A percentile compares a stretch with the other conserved stretches of the same genome.
These are phyloP conservation scores for Cyberlindnera japonica DNA, from an alignment of 805 yeast species.

Conservation along the genomic window DNA sequence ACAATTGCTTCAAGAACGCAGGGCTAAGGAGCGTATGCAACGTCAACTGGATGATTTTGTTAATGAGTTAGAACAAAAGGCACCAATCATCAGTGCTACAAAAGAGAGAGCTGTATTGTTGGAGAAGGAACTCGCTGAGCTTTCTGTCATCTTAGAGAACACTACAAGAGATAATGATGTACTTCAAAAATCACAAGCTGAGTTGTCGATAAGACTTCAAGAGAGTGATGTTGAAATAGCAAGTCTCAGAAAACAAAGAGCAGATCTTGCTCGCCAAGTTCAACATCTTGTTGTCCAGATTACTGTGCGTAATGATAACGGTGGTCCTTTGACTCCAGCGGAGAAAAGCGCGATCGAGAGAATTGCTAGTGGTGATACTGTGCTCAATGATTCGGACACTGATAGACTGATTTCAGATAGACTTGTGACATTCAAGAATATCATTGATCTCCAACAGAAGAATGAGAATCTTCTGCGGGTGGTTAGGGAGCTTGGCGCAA, in stretches of 20 bases:
- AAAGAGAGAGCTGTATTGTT: slow-evolving; percentile 53
- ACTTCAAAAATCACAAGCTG: slow-evolving; percentile 27
- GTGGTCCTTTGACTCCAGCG: slow-evolving; percentile 55
- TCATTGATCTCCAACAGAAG: slow-evolving; percentile 65
- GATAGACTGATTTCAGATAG: slow-evolving; percentile 69
- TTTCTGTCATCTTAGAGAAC: slow-evolving; percentile 53
- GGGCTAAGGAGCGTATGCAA: slow-evolving; percentile 67
- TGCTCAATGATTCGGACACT: slow-evolving; percentile 54
- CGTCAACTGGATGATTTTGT: slow-evolving; percentile 68
- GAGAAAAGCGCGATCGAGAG: slow-evolving; percentile 65
- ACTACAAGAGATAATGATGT: slow-evolving; percentile 46
- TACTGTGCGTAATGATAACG: slow-evolving; percentile 50
- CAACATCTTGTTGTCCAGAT: slow-evolving; percentile 68
- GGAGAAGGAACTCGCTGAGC: slow-evolving; percentile 51
- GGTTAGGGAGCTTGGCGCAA: slow-evolving; percentile 66
- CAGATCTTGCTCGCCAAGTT: slow-evolving; percentile 81
- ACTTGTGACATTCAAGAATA: slow-evolving; percentile 63
- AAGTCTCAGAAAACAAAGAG: slow-evolving; percentile 50
- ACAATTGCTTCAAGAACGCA: slow-evolving; percentile 63
- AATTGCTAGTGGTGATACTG: slow-evolving; percentile 36
- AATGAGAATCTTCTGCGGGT: slow-evolving; percentile 69
- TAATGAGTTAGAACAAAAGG: slow-evolving; percentile 69
- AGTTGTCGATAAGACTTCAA: slow-evolving; percentile 23
- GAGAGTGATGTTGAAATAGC: slow-evolving; percentile 35
- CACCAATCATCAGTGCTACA: slow-evolving; percentile 71